phyloP scores from a whole-genome alignment of 306 rosid species.

The Glycyrrhiza uralensis region DNA sequence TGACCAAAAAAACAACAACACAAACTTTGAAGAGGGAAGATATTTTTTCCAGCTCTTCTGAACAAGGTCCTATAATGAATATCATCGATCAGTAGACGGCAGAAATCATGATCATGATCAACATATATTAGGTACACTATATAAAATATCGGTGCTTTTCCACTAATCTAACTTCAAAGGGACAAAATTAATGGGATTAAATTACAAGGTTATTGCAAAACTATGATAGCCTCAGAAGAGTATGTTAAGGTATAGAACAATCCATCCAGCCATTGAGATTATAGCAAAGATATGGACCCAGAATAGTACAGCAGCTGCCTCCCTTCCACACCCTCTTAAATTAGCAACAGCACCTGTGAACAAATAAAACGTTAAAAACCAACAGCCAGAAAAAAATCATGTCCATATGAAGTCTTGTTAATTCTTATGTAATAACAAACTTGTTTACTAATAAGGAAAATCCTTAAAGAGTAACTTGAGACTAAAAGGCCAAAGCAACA shows the following conservation, averaged over 20 bases:
- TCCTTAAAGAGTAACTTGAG: constrained; percentile 13
- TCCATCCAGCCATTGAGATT: constrained; percentile 95
- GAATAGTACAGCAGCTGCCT: constrained; percentile 86
- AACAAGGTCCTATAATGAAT: not conserved
- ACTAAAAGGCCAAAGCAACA: not conserved
- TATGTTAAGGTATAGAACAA: constrained; percentile 62
- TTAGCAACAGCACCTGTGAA: constrained; percentile 89
- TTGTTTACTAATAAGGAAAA: not conserved
- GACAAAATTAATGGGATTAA: constrained; percentile 17
- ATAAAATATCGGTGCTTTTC: not conserved
- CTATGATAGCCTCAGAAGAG: constrained; percentile 52
- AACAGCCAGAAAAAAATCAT: not conserved
- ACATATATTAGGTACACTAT: not conserved
- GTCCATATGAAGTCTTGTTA: not conserved
- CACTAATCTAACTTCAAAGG: constrained; percentile 16
- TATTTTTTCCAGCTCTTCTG: not conserved
- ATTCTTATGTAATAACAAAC: not conserved
- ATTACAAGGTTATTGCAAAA: not conserved
- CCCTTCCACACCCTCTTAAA: constrained; percentile 95
- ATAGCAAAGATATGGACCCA: constrained; percentile 97
- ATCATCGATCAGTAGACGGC: constrained; percentile 2
- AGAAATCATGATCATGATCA: not conserved
- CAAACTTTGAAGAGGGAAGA: not conserved
- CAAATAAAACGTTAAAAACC: constrained; percentile 2
- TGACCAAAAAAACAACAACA: too few species aligned